phyloP scores from a whole-genome alignment of 192 early-diverging fungal genomes.

The Linnemannia schmuckeri region DNA sequence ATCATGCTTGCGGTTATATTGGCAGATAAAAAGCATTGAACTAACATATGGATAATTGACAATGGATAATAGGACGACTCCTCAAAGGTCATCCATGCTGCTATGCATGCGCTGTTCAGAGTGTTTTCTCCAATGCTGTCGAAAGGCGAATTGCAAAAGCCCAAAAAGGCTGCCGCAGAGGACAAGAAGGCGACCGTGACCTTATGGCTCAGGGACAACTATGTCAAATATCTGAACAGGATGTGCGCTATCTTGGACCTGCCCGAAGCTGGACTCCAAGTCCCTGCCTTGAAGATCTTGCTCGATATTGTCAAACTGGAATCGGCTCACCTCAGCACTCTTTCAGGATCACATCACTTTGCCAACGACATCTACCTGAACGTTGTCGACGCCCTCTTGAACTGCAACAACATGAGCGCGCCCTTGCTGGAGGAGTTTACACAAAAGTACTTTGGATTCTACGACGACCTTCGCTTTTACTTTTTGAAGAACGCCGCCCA shows the following conservation, averaged over 20 bases:
- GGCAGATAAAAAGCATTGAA: neutral
- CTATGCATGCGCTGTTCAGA: conserved; percentile 79
- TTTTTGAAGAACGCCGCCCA: conserved; percentile 78
- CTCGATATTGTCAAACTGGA: conserved; percentile 79
- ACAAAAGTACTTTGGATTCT: conserved; percentile 79
- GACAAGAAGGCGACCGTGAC: conserved; percentile 71
- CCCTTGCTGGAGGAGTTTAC: conserved; percentile 74
- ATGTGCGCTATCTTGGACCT: conserved; percentile 66
- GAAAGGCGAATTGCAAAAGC: conserved; percentile 61
- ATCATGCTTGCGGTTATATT: neutral
- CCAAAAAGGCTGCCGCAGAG: conserved; percentile 53
- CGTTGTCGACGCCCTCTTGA: conserved; percentile 69
- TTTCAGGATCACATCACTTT: conserved; percentile 69
- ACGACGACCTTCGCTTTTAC: conserved; percentile 90
- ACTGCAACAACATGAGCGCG: conserved; percentile 69
- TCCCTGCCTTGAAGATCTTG: conserved; percentile 79
- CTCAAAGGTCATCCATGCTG: conserved; percentile 73
- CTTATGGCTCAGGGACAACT: conserved; percentile 84
- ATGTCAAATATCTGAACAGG: conserved; percentile 72
- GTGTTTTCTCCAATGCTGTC: conserved; percentile 70
- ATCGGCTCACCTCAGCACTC: conserved; percentile 55
- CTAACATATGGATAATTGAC: neutral
- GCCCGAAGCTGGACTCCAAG: conserved; percentile 80
- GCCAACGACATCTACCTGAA: conserved; percentile 74
- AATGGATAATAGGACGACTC: conserved; percentile 49